phyloP scores from a whole-genome alignment of 768 basidiomycete genomes.

The Rhizopogon salebrosus region DNA sequence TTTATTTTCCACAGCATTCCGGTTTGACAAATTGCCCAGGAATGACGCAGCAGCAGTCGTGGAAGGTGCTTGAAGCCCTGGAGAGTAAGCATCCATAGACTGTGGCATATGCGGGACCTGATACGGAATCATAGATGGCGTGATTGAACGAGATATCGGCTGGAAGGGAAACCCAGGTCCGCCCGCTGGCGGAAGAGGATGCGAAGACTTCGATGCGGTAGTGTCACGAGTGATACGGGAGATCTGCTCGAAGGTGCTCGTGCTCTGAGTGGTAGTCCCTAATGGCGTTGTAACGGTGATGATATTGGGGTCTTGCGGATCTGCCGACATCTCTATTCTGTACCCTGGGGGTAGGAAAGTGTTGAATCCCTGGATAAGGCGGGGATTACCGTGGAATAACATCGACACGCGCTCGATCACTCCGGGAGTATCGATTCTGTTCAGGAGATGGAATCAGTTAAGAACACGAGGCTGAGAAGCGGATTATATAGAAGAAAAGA shows the following conservation, averaged over 20 bases:
- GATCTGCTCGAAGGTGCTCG: slow-evolving; percentile 34
- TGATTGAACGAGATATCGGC: slow-evolving; percentile 12
- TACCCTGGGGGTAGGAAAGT: slow-evolving; percentile 94
- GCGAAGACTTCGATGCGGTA: slow-evolving; percentile 12
- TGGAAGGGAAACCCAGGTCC: slow-evolving; percentile 26
- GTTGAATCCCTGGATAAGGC: slow-evolving; percentile 95
- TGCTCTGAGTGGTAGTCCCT: slow-evolving; percentile 66
- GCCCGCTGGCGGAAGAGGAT: slow-evolving; percentile 23
- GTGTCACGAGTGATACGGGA: slow-evolving; percentile 21
- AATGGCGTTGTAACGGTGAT: slow-evolving; percentile 81
- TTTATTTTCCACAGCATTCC: slow-evolving; percentile 45
- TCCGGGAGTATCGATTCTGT: slow-evolving; percentile 93
- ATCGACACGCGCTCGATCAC: slow-evolving; percentile 93
- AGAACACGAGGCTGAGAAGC: slow-evolving; percentile 5
- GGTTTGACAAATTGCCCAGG: slow-evolving; percentile 53
- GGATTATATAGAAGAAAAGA: slow-evolving; percentile 4
- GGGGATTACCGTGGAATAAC: slow-evolving; percentile 86
- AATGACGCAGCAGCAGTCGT: slow-evolving; percentile 62
- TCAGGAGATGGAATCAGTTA: slow-evolving; percentile 8
- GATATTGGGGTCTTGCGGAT: slow-evolving; percentile 62
- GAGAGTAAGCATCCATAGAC: slow-evolving; percentile 37
- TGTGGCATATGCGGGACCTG: slow-evolving; percentile 28
- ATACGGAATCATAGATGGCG: slow-evolving; percentile 54
- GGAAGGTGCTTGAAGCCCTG: slow-evolving; percentile 40
- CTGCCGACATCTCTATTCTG: slow-evolving; percentile 79